Conservation (phyloP, 331 rosid species). For the Quercus lobata region DNA sequence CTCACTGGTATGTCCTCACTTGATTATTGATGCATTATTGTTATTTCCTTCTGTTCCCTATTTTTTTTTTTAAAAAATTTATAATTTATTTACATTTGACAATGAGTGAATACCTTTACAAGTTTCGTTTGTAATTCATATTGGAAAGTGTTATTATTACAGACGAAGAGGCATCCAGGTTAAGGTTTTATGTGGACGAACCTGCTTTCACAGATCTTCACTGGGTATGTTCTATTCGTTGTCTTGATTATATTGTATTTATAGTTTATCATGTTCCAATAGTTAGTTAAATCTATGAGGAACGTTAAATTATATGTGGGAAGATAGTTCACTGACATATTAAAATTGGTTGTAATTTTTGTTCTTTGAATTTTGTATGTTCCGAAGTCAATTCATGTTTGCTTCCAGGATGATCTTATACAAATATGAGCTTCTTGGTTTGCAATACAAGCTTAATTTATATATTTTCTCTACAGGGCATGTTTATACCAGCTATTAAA, state of each 20-base stretch:
- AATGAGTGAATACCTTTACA: background rate
- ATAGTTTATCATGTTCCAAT: background rate
- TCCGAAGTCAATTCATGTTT: background rate
- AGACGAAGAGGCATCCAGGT: slow-evolving; percentile 76
- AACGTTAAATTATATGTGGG: background rate
- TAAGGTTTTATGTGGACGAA: slow-evolving; percentile 72
- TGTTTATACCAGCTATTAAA: slow-evolving; percentile 88
- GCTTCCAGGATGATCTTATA: background rate
- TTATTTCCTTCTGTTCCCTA: slow-evolving; percentile 14
- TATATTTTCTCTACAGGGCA: slow-evolving; percentile 51
- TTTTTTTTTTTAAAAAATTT: background rate
- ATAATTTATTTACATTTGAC: background rate
- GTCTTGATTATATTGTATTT: slow-evolving; percentile 9
- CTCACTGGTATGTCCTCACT: slow-evolving; percentile 50
- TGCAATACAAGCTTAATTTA: slow-evolving; percentile 5
- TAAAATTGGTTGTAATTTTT: background rate
- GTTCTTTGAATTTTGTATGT: slow-evolving; percentile 1
- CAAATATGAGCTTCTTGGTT: background rate
- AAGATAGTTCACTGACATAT: background rate
- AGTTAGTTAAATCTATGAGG: background rate
- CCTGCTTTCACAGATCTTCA: slow-evolving; percentile 96
- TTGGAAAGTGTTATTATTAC: slow-evolving; percentile 17
- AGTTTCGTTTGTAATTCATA: slow-evolving; percentile 3
- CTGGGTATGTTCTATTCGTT: slow-evolving; percentile 61
- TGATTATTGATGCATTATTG: background rate